phyloP scores from a whole-genome alignment of 2,329 filamentous ascomycete genomes.

The Aspergillus fructus region DNA sequence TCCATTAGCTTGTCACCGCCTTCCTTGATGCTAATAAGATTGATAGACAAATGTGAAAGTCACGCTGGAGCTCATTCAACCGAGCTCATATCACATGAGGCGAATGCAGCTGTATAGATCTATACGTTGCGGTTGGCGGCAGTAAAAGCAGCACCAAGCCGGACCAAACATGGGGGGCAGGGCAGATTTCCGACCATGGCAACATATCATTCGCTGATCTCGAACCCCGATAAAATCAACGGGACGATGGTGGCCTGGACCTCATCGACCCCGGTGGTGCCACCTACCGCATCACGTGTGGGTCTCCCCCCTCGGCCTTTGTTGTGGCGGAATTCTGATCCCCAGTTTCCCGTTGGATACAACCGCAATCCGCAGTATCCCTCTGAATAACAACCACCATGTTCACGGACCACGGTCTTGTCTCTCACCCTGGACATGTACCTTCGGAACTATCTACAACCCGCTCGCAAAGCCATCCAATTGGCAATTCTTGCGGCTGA shows the following conservation, averaged over 20 bases:
- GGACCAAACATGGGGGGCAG: too few relatives aligned
- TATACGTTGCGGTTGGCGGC: too few relatives aligned
- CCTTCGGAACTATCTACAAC: background rate
- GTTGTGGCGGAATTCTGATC: background rate
- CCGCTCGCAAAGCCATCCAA: background rate
- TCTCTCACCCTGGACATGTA: background rate
- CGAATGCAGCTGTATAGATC: too few relatives aligned
- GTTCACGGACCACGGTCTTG: background rate
- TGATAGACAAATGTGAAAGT: too few relatives aligned
- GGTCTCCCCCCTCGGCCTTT: background rate
- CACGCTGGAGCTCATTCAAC: too few relatives aligned
- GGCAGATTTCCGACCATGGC: background rate
- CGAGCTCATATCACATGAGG: too few relatives aligned
- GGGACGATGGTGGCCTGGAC: background rate
- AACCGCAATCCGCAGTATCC: background rate
- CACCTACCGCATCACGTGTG: background rate
- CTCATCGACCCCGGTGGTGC: background rate
- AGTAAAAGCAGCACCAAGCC: background rate
- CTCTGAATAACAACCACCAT: background rate
- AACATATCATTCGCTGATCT: background rate
- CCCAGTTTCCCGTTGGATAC: background rate
- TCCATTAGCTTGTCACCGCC: too few relatives aligned
- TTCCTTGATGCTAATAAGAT: too few relatives aligned
- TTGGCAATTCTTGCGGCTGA: background rate
- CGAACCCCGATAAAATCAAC: too few relatives aligned